Evolutionary conservation across 495 filamentous ascomycete genomes (phyloP).

Genomic region (Penicillium bovifimosum): DNA sequence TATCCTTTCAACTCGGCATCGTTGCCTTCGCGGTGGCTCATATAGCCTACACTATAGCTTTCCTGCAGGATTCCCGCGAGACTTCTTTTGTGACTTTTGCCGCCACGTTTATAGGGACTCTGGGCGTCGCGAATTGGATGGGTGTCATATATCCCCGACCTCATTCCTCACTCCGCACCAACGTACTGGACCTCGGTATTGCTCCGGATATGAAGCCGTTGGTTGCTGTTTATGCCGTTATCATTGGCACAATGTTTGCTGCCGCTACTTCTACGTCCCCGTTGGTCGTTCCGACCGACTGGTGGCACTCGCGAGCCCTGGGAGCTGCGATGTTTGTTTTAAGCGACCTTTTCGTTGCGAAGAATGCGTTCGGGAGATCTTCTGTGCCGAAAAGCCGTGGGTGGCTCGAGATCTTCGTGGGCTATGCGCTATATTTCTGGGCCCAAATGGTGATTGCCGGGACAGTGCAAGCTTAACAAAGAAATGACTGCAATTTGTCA

Average conservation of each 20-base stretch:
- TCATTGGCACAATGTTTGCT: conserved; percentile 17
- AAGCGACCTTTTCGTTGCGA: conserved; percentile 14
- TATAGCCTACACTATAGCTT: conserved; percentile 18
- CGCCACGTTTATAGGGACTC: conserved; percentile 5
- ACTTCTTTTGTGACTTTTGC: conserved; percentile 10
- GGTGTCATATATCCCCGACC: conserved; percentile 14
- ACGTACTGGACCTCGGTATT: conserved; percentile 12
- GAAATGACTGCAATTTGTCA: no score
- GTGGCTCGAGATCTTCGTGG: not conserved
- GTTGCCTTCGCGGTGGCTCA: conserved; percentile 22
- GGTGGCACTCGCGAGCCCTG: conserved; percentile 6
- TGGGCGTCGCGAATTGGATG: conserved; percentile 12
- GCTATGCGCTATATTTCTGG: conserved; percentile 15
- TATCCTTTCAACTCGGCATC: conserved; percentile 21
- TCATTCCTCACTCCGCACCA: conserved; percentile 5
- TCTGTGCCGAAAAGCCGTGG: not conserved
- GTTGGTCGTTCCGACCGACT: not conserved
- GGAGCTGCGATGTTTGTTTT: conserved; percentile 14
- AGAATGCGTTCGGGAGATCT: conserved; percentile 11
- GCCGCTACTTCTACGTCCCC: conserved; percentile 11
- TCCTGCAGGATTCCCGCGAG: conserved; percentile 7
- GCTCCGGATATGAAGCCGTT: conserved; percentile 14
- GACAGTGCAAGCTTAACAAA: conserved; percentile 6
- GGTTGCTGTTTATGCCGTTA: conserved; percentile 11
- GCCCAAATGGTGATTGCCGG: conserved; percentile 12